A percentile compares a stretch with the other conserved stretches of the same genome.
These are phyloP conservation scores for Lichenothelia convexa DNA, from an alignment of 495 filamentous ascomycete species.

Conservation along the genomic window DNA sequence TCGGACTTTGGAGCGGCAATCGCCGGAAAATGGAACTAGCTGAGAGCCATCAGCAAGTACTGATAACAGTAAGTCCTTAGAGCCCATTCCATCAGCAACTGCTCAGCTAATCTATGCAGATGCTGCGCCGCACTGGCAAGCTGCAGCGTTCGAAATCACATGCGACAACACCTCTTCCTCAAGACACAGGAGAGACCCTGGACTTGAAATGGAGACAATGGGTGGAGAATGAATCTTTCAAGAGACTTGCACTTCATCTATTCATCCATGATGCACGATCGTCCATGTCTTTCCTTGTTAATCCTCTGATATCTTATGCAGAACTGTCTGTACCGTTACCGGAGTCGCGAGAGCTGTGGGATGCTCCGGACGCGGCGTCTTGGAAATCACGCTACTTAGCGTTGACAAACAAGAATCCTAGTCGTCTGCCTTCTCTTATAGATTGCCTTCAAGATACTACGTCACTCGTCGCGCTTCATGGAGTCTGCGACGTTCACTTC, in stretches of 20 bases:
- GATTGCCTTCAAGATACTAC: slow-evolving; percentile 35
- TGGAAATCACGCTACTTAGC: slow-evolving; percentile 36
- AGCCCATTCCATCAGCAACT: too few relatives aligned
- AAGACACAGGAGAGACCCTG: slow-evolving; percentile 29
- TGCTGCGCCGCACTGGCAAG: slow-evolving; percentile 19
- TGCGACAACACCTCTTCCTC: slow-evolving; percentile 21
- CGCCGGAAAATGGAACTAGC: slow-evolving; percentile 51
- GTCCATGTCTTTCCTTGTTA: slow-evolving; percentile 36
- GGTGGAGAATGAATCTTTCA: slow-evolving; percentile 20
- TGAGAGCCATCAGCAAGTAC: slow-evolving; percentile 35
- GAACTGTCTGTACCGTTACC: slow-evolving; percentile 44
- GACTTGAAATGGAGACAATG: slow-evolving; percentile 41
- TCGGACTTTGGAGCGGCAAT: slow-evolving; percentile 49
- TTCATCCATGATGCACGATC: slow-evolving; percentile 40
- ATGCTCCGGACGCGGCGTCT: slow-evolving; percentile 31
- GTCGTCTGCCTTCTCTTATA: slow-evolving; percentile 28
- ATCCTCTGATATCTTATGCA: slow-evolving; percentile 42
- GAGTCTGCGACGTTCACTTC: slow-evolving; percentile 31
- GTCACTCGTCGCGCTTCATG: slow-evolving; percentile 21
- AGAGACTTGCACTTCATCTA: slow-evolving; percentile 35
- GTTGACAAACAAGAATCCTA: slow-evolving; percentile 12
- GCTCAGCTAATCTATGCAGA: too few relatives aligned
- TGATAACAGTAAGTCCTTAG: too few relatives aligned
- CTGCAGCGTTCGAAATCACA: slow-evolving; percentile 32
- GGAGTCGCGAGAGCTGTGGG: slow-evolving; percentile 33